Evolutionary conservation across 1,284 basidiomycete genomes (phyloP).

Genomic region (Irpex sp.): DNA sequence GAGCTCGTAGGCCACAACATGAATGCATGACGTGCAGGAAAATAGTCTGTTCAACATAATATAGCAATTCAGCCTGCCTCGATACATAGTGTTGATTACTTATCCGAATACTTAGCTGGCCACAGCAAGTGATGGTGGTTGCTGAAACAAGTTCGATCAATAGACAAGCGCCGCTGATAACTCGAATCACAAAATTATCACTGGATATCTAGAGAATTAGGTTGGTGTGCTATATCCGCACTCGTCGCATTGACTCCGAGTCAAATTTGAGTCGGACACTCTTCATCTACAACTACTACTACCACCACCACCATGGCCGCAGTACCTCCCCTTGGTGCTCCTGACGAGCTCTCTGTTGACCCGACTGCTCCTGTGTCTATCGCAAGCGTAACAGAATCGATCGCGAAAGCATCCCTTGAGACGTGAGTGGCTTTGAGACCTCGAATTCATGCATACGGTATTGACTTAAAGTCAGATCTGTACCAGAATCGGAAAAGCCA

Average conservation of each 20-base stretch:
- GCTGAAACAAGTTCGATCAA: background rate
- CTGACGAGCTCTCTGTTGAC: conserved; percentile 11
- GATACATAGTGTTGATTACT: too few relatives aligned
- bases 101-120: background rate
- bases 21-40: too few relatives aligned
- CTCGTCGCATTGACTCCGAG: background rate
- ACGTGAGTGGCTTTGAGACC: background rate
- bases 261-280: background rate
- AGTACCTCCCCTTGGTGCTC: conserved; percentile 3
- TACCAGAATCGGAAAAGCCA: background rate
- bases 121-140: background rate
- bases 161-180: background rate
- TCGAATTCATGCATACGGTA: background rate
- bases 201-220: background rate
- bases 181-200: background rate
- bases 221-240: background rate
- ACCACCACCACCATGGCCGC: background rate
- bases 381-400: conserved; percentile 10
- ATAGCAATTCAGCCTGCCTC: too few relatives aligned
- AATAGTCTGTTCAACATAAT: too few relatives aligned
- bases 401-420: conserved; percentile 12
- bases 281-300: background rate
- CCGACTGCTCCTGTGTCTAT: conserved; percentile 12
- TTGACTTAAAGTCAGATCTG: background rate
- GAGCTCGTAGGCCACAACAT: too few relatives aligned